phyloP scores from a whole-genome alignment of 352 stramenopile species.

The Pythium aristosporum region DNA sequence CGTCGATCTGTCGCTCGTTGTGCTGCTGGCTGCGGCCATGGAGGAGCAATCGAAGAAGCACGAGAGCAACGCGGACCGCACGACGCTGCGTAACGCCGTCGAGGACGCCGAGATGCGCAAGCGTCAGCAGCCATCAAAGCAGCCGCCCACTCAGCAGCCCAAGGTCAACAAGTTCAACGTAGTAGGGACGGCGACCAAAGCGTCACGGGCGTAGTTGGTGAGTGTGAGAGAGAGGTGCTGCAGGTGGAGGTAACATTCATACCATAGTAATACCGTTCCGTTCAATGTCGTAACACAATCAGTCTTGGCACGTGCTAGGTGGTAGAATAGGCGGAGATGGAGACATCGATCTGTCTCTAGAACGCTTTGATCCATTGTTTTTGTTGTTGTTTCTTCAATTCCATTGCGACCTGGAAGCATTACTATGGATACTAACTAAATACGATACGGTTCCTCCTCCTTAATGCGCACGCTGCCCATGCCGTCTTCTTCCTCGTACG shows the following conservation, averaged over 20 bases:
- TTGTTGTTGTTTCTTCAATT: not conserved
- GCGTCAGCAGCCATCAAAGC: not conserved
- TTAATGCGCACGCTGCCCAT: constrained; percentile 3
- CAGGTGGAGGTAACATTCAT: not conserved
- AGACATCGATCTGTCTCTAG: no score
- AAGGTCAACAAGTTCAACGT: not conserved
- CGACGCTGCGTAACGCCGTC: not conserved
- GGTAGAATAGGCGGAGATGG: no score
- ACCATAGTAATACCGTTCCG: no score
- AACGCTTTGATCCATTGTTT: not conserved
- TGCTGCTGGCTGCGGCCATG: constrained; percentile 20
- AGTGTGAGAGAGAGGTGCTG: not conserved
- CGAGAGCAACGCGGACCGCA: not conserved
- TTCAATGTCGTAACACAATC: no score
- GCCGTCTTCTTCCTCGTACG: not conserved
- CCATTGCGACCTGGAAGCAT: constrained; percentile 17
- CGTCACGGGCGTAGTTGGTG: not conserved
- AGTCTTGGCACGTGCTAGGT: no score
- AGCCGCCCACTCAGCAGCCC: not conserved
- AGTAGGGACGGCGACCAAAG: not conserved
- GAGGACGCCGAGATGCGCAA: not conserved
- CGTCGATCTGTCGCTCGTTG: constrained; percentile 17
- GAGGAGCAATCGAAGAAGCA: constrained; percentile 25
- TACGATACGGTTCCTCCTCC: constrained; percentile 14
- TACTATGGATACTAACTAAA: constrained; percentile 11